A percentile compares a stretch with the other conserved stretches of the same genome.
Conservation (phyloP, 1,139 yeast genomes). For the Candida labiduridarum region DNA sequence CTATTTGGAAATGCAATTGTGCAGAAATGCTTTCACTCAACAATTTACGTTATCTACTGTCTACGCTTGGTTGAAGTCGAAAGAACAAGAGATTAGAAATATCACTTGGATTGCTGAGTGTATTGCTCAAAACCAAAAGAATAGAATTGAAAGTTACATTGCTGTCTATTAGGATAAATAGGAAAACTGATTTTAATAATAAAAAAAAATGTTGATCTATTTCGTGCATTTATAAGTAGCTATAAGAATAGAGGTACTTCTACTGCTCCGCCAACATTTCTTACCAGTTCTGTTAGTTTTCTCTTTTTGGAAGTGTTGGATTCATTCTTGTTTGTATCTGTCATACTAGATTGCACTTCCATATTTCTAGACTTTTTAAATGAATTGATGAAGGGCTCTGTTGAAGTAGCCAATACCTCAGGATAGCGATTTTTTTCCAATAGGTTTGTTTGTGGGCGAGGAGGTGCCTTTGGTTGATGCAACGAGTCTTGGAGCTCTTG, state of each 20-base stretch:
- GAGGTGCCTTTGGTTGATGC: background rate
- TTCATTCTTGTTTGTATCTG: background rate
- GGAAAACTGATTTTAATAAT: background rate
- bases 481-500: constrained; percentile 1
- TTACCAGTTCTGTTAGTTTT: constrained; percentile 17
- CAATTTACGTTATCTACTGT: constrained; percentile 89
- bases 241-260: constrained; percentile 44
- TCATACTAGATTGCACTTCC: constrained; percentile 7
- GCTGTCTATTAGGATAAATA: constrained; percentile 53
- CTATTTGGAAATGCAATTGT: constrained; percentile 86
- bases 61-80: constrained; percentile 96
- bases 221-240: background rate
- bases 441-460: background rate
- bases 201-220: background rate
- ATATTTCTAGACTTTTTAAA: constrained; percentile 6
- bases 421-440: background rate
- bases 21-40: constrained; percentile 93
- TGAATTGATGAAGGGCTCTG: constrained; percentile 13
- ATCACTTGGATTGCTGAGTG: constrained; percentile 99
- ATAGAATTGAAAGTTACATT: constrained; percentile 76
- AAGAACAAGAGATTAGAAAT: constrained; percentile 95
- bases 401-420: background rate
- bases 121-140: constrained; percentile 85
- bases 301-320: constrained; percentile 1
- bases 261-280: constrained; percentile 41